These are phyloP conservation scores for Glycyrrhiza uralensis DNA, from an alignment of 306 rosid genomes.

Conservation along the genomic window DNA sequence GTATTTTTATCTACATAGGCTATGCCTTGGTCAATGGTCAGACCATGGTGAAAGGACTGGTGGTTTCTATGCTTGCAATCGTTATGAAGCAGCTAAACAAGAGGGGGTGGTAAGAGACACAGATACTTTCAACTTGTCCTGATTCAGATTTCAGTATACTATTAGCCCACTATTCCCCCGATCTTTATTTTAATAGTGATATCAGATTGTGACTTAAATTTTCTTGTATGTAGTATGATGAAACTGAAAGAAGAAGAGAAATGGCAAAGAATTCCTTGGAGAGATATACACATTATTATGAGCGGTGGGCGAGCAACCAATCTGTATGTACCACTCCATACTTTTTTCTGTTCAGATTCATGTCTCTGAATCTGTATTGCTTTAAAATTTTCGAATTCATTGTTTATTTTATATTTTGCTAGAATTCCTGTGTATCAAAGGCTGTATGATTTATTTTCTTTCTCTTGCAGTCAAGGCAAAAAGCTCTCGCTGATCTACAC, in stretches of 20 bases:
- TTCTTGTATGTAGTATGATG: conserved; percentile 49
- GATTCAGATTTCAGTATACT: conserved; percentile 10
- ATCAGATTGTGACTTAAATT: conserved; percentile 19
- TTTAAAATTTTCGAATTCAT: background rate
- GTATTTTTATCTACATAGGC: conserved; percentile 50
- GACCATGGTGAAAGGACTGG: conserved; percentile 70
- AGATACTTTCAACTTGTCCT: background rate
- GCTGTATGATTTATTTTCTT: background rate
- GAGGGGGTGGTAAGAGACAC: conserved; percentile 59
- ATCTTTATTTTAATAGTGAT: background rate
- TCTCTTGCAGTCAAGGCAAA: conserved; percentile 82
- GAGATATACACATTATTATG: conserved; percentile 97
- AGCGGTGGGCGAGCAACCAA: conserved; percentile 99
- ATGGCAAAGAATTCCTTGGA: conserved; percentile 98
- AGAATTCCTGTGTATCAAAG: background rate
- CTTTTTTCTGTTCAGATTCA: conserved; percentile 20
- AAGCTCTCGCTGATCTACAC: conserved; percentile 85
- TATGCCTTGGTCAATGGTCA: conserved; percentile 72
- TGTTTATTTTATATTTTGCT: background rate
- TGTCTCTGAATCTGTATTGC: conserved; percentile 1
- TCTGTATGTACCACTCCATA: conserved; percentile 49
- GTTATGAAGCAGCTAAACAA: conserved; percentile 57
- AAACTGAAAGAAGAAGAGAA: conserved; percentile 89
- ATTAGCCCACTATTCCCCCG: background rate
- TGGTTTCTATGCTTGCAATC: conserved; percentile 72